phyloP scores from a whole-genome alignment of 78 protist species.

The slime mould (Dictyostelium discoideum) region dicty_2.7 NC_007089.4:608001-608500 shows the following conservation, averaged over 20 bases:
- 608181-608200: conserved; percentile 76
- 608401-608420: no score
- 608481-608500: no score
- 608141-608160: conserved; percentile 75
- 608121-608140: conserved; percentile 78
- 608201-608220: conserved; percentile 64
- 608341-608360: no score
- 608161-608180: conserved; percentile 75
- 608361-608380: no score
- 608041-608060: conserved; percentile 75
- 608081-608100: conserved; percentile 75
- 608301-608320: neutral
- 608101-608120: conserved; percentile 73
- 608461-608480: no score
- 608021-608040: conserved; percentile 74
- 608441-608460: no score
- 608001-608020: conserved; percentile 73
- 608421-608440: no score
- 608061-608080: conserved; percentile 77
- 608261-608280: neutral
- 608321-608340: no score
- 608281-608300: neutral
- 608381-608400: no score
- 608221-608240: conserved; percentile 64
- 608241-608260: conserved; percentile 37